These are phyloP conservation scores for Lachnellula subtilissima DNA, from an alignment of 2,329 filamentous ascomycete species.

Conservation along the genomic window DNA sequence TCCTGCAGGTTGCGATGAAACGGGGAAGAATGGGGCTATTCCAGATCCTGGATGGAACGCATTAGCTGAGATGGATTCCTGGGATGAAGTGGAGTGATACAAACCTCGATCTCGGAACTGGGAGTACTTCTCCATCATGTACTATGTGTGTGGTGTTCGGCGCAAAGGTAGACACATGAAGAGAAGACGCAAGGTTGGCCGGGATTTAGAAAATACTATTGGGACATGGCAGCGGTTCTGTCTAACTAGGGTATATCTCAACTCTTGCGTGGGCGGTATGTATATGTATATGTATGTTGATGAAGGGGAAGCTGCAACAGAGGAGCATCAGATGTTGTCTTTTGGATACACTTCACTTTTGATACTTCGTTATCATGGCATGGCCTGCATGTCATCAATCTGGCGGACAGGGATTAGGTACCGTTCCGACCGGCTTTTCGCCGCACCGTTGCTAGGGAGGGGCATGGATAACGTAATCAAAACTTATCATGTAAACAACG, in stretches of 20 bases:
- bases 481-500: too few relatives aligned
- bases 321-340: too few relatives aligned
- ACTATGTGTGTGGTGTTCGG: not conserved
- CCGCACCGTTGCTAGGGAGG: too few relatives aligned
- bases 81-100: conserved; percentile 9
- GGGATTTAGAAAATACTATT: not conserved
- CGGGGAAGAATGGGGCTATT: conserved; percentile 90
- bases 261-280: too few relatives aligned
- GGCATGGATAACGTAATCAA: too few relatives aligned
- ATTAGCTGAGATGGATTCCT: conserved; percentile 19
- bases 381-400: too few relatives aligned
- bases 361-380: too few relatives aligned
- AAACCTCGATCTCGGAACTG: conserved; percentile 70
- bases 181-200: not conserved
- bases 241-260: too few relatives aligned
- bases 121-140: conserved; percentile 67
- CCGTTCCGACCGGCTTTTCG: too few relatives aligned
- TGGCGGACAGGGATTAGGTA: too few relatives aligned
- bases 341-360: too few relatives aligned
- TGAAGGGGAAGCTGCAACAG: not conserved
- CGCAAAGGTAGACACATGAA: not conserved
- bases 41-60: conserved; percentile 65
- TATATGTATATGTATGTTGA: not conserved
- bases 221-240: not conserved
- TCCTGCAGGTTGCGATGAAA: conserved; percentile 59